Base-by-base conservation (phyloP, 345 rosid genomes). In the Melaleuca quinquenervia region DNA sequence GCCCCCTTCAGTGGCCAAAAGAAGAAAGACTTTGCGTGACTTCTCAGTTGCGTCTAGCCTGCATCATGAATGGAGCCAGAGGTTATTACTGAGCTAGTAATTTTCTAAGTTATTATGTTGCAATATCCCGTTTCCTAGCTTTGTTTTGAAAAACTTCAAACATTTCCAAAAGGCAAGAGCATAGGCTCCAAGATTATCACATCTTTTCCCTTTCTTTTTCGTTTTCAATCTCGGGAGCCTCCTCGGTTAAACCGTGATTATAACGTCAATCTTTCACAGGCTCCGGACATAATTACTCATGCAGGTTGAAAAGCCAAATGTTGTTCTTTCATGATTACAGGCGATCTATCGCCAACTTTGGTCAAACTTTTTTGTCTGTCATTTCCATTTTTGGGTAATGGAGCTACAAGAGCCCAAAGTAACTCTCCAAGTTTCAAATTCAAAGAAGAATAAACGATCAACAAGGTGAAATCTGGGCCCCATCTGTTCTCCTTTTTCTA, bases 271-370 rank as follows among this genome's bases (percentile, higher is more conserved):
- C 80, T 70, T 74, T 87, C 52, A 24, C 84, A 88, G 90, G 92
- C 90, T 88, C 90, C 91, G 3, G 27, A 7, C 24, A 29, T 60
- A 88, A 84, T 88, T 88, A 89, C 88, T 82, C 86, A 20, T 88
- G 53, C 24, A 21, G 87, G 84, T 89, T 78, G 27, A 87, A 84
- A 86, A 82, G 84, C 84, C 44, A 15, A 20, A 32, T 84, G 51
- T 22, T 60, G 41, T 2, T 11, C n/a, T 15, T 22, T 44, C 84
- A 84, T 86, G 84, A 89, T 88, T 86, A 85, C 82, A 55, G 84
- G 29, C 80, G 76, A 85, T 85, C 86, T 52, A 84, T 87, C 82
- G 50, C 85, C 85, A 45, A 52, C 74, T 78, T 78, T 22, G 45
- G 29, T 52, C 29, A 20, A n/a, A 54, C 87, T 75, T 89, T 87